Evolutionary conservation across 208 protist species (phyloP).

Genomic region (Leishmania lainsoni): DNA sequence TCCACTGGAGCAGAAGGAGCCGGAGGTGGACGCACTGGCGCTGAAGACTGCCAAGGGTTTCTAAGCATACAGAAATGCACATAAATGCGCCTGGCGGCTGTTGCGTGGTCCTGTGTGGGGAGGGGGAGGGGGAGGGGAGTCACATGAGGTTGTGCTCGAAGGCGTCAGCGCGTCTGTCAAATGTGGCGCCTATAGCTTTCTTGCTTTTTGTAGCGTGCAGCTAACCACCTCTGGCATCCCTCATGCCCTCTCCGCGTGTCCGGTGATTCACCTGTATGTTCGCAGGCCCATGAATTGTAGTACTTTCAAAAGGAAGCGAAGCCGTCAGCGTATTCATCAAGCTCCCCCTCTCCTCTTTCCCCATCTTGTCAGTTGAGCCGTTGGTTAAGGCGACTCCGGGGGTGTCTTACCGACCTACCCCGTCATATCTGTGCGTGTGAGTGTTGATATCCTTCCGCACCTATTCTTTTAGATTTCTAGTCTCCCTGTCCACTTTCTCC

Average conservation of each 20-base stretch:
- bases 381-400: not conserved
- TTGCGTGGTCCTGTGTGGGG: not conserved
- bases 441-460: not conserved
- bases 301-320: not conserved
- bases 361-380: not conserved
- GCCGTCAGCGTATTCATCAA: not conserved
- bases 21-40: conserved; percentile 77
- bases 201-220: not conserved
- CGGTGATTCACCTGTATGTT: not conserved
- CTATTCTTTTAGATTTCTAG: not conserved
- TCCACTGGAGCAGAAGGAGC: conserved; percentile 65
- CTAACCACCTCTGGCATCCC: not conserved
- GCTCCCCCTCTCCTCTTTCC: not conserved
- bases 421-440: not conserved
- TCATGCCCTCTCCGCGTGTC: not conserved
- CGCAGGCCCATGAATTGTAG: not conserved
- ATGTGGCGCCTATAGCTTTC: not conserved
- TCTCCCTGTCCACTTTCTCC: not conserved
- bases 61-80: conserved; percentile 26
- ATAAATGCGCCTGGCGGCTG: not conserved
- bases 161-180: not conserved
- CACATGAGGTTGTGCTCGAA: not conserved
- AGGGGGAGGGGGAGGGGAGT: not conserved
- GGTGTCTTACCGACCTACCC: not conserved
- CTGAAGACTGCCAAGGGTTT: conserved; percentile 87